A percentile compares a stretch with the other conserved stretches of the same genome.
These are phyloP conservation scores for Komagataella populi DNA, from an alignment of 805 yeast genomes.

Conservation along the genomic window DNA sequence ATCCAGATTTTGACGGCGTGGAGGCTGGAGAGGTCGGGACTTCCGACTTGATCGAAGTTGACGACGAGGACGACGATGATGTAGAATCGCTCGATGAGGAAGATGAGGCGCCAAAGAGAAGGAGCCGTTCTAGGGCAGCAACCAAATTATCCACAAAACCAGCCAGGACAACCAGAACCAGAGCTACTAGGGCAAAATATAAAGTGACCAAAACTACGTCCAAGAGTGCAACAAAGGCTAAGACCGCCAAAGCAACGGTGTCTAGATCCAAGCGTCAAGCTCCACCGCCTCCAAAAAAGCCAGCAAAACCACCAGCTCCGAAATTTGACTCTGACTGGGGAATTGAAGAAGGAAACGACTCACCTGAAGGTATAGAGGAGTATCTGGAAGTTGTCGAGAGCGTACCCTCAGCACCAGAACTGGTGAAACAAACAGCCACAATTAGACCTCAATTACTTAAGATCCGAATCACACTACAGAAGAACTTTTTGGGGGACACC, in stretches of 20 bases:
- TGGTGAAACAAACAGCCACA: background rate
- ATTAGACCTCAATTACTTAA: background rate
- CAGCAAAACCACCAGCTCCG: background rate
- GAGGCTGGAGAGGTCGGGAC: background rate
- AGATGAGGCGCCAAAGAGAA: conserved; percentile 3
- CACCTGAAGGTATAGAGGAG: background rate
- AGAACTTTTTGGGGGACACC: background rate
- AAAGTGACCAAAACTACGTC: background rate
- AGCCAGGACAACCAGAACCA: background rate
- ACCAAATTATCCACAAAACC: background rate
- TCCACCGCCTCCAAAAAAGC: background rate
- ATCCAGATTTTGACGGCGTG: background rate
- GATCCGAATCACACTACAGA: background rate
- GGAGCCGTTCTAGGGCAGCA: background rate
- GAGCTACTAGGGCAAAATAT: background rate
- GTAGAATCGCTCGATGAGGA: conserved; percentile 6
- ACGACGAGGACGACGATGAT: conserved; percentile 2
- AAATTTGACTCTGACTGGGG: background rate
- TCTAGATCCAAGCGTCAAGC: background rate
- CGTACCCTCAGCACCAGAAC: background rate
- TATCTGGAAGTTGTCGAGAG: background rate
- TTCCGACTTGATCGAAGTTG: conserved; percentile 1
- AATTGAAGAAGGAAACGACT: background rate
- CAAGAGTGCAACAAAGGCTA: background rate
- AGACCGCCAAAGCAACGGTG: background rate